phyloP scores from a whole-genome alignment of 441 rosid genomes.

The Raphanus hybrid region DNA sequence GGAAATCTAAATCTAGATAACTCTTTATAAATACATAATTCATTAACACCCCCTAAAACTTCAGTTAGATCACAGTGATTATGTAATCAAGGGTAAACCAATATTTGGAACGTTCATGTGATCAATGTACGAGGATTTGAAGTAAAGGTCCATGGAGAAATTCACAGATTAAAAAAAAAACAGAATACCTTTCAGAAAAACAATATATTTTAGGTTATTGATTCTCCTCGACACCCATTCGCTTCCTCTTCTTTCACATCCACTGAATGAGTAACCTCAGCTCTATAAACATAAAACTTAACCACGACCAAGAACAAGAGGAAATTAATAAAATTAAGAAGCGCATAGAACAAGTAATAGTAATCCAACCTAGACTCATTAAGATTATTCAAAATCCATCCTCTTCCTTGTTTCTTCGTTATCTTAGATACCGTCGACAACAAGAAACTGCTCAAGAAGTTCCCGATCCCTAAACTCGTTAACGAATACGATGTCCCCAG shows the following conservation, averaged over 20 bases:
- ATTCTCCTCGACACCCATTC: conserved; percentile 24
- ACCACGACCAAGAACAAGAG: conserved; percentile 66
- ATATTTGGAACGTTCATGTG: background rate
- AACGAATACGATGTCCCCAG: conserved; percentile 83
- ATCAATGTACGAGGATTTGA: background rate
- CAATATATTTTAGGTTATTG: background rate
- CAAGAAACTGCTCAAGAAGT: conserved; percentile 75
- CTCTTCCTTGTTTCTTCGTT: conserved; percentile 53
- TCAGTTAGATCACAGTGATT: background rate
- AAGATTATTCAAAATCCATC: conserved; percentile 85
- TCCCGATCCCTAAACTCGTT: conserved; percentile 76
- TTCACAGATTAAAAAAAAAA: background rate
- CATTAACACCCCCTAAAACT: too few species aligned
- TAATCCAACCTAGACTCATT: conserved; percentile 85
- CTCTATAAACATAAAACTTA: conserved; percentile 73
- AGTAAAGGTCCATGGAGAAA: background rate
- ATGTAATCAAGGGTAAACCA: background rate
- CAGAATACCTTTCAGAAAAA: background rate
- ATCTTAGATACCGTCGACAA: conserved; percentile 67
- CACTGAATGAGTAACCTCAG: conserved; percentile 74
- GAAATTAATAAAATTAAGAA: conserved; percentile 66
- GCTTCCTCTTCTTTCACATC: conserved; percentile 57
- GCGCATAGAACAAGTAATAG: conserved; percentile 74
- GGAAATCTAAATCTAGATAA: too few species aligned
- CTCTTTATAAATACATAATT: too few species aligned